Conservation (phyloP, 139 green algal genomes). For the Coelastrella sp. region DNA sequence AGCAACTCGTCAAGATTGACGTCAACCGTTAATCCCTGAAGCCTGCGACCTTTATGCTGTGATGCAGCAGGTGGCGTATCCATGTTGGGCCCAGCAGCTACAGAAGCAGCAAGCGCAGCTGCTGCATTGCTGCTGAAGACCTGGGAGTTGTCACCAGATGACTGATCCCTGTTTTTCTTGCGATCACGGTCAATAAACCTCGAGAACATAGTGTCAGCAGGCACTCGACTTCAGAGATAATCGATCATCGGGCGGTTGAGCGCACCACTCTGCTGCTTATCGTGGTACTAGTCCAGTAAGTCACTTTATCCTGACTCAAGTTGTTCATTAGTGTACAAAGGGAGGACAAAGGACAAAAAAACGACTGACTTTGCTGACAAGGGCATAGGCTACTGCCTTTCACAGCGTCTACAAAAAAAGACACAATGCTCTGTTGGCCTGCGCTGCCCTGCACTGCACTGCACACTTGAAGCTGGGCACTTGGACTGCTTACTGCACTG, state of each 20-base stretch:
- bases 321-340: no score
- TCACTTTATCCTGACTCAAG: no score
- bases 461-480: no score
- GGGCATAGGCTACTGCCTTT: no score
- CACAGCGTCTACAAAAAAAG: no score
- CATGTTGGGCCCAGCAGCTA: neutral
- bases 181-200: neutral
- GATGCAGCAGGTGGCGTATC: neutral
- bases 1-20: slow-evolving; percentile 34
- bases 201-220: neutral
- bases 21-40: neutral
- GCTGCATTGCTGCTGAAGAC: slow-evolving; percentile 42
- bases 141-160: neutral
- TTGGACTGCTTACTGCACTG: no score
- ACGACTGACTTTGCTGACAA: no score
- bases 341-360: no score
- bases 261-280: neutral
- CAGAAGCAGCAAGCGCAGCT: slow-evolving; percentile 18
- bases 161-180: neutral
- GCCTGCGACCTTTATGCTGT: slow-evolving; percentile 7
- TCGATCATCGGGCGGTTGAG: neutral
- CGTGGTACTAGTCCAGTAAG: no score
- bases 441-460: no score
- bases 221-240: neutral
- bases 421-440: no score